A percentile compares a stretch with the other conserved stretches of the same genome.
These are phyloP conservation scores for Pythium aphanidermatum DNA, from an alignment of 352 stramenopile genomes.

Conservation along the genomic window DNA sequence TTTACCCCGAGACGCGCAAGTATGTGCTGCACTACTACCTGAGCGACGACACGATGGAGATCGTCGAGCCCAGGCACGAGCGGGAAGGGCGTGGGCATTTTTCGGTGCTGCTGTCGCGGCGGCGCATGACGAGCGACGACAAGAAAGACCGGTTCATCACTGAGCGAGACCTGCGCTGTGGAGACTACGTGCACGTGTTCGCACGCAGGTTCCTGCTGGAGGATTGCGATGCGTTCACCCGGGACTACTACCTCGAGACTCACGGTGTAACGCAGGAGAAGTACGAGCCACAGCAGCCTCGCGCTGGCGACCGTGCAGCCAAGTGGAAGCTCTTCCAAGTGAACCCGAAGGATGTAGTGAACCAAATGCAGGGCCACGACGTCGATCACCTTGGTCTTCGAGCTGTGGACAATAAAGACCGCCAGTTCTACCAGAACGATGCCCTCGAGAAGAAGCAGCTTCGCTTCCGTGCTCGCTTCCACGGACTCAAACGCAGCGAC, in stretches of 20 bases:
- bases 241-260: conserved; percentile 80
- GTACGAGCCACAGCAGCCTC: conserved; percentile 18
- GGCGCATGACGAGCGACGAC: conserved; percentile 47
- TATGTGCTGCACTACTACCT: conserved; percentile 93
- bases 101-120: conserved; percentile 74
- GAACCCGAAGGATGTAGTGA: conserved; percentile 16
- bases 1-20: conserved; percentile 83
- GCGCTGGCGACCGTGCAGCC: conserved; percentile 4
- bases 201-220: conserved; percentile 84
- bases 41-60: conserved; percentile 88
- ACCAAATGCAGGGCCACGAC: conserved; percentile 19
- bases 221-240: conserved; percentile 90
- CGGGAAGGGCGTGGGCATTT: conserved; percentile 56
- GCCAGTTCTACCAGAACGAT: conserved; percentile 31
- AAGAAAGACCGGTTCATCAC: conserved; percentile 36
- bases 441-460: conserved; percentile 60
- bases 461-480: conserved; percentile 65
- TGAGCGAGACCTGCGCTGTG: conserved; percentile 75
- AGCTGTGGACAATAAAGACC: conserved; percentile 1
- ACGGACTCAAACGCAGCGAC: conserved; percentile 25
- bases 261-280: conserved; percentile 79
- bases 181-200: conserved; percentile 79
- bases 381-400: background rate
- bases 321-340: conserved; percentile 63
- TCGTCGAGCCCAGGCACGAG: conserved; percentile 69